phyloP scores from a whole-genome alignment of 768 basidiomycete species.

The Leccinum subgranulosum region DNA sequence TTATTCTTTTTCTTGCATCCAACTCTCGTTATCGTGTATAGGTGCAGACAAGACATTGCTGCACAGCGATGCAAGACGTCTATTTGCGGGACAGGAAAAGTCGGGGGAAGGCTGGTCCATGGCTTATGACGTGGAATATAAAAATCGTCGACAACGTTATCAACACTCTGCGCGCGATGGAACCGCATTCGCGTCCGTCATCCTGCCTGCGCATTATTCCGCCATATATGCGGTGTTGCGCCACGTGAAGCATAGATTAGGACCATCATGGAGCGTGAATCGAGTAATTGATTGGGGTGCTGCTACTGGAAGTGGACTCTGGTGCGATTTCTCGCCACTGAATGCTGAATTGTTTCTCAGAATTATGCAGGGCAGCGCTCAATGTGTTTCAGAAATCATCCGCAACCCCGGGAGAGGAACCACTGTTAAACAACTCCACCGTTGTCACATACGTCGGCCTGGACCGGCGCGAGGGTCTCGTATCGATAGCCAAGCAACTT shows the following conservation, averaged over 20 bases:
- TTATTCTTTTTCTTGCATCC: slow-evolving; percentile 3
- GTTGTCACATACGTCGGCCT: slow-evolving; percentile 67
- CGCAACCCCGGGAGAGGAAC: slow-evolving; percentile 27
- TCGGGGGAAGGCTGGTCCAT: slow-evolving; percentile 49
- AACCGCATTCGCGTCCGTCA: slow-evolving; percentile 80
- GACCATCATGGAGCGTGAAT: slow-evolving; percentile 55
- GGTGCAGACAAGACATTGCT: slow-evolving; percentile 62
- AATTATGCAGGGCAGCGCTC: slow-evolving; percentile 54
- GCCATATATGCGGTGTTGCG: slow-evolving; percentile 73
- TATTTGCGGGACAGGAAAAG: slow-evolving; percentile 47
- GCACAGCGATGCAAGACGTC: slow-evolving; percentile 67
- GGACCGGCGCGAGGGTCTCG: slow-evolving; percentile 73
- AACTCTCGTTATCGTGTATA: slow-evolving; percentile 26
- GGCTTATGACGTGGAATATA: slow-evolving; percentile 56
- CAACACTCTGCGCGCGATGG: slow-evolving; percentile 69
- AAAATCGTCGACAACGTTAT: slow-evolving; percentile 52
- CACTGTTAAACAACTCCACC: slow-evolving; percentile 45
- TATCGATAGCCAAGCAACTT: slow-evolving; percentile 63
- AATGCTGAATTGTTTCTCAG: slow-evolving; percentile 8
- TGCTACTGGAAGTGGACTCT: slow-evolving; percentile 78
- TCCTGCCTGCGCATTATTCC: slow-evolving; percentile 83
- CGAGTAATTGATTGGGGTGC: slow-evolving; percentile 82
- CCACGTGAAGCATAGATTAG: slow-evolving; percentile 62
- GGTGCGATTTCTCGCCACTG: slow-evolving; percentile 44
- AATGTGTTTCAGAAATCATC: slow-evolving; percentile 55